A percentile compares a stretch with the other conserved stretches of the same genome.
Evolutionary conservation across 768 basidiomycete genomes (phyloP).

Genomic region (Pulveroboletus sp.): DNA sequence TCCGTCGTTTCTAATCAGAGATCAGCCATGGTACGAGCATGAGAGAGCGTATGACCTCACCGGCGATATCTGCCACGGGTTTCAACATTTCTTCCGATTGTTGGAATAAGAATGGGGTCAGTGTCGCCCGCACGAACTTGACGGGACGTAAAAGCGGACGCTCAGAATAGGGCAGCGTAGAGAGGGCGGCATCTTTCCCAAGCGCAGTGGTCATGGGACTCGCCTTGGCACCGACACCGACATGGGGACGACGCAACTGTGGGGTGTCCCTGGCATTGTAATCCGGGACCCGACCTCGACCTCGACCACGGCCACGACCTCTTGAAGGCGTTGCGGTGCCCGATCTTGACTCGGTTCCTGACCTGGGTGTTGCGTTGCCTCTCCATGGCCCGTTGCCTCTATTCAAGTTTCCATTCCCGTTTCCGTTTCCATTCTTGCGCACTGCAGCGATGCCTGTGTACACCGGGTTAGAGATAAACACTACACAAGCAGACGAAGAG

Average conservation of each 20-base stretch:
- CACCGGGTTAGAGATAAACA: neutral
- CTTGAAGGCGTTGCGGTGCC: conserved; percentile 13
- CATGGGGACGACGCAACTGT: conserved; percentile 4
- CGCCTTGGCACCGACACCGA: conserved; percentile 2
- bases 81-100: conserved; percentile 61
- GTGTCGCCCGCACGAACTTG: conserved; percentile 60
- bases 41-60: conserved; percentile 32
- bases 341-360: conserved; percentile 12
- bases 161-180: conserved; percentile 51
- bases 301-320: conserved; percentile 25
- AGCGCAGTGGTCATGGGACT: neutral
- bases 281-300: conserved; percentile 7
- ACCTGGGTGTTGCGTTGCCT: conserved; percentile 2
- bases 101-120: conserved; percentile 50
- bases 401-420: neutral
- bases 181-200: conserved; percentile 45
- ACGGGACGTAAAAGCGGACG: conserved; percentile 68
- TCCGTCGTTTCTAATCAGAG: conserved; percentile 36
- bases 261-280: neutral
- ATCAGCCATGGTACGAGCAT: conserved; percentile 1
- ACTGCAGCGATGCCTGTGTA: conserved; percentile 2
- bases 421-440: neutral
- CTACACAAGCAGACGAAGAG: no score
- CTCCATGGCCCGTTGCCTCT: conserved; percentile 5
- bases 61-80: conserved; percentile 48